These are phyloP conservation scores for Xylaria nigripes DNA, from an alignment of 495 filamentous ascomycete species.

Conservation along the genomic window DNA sequence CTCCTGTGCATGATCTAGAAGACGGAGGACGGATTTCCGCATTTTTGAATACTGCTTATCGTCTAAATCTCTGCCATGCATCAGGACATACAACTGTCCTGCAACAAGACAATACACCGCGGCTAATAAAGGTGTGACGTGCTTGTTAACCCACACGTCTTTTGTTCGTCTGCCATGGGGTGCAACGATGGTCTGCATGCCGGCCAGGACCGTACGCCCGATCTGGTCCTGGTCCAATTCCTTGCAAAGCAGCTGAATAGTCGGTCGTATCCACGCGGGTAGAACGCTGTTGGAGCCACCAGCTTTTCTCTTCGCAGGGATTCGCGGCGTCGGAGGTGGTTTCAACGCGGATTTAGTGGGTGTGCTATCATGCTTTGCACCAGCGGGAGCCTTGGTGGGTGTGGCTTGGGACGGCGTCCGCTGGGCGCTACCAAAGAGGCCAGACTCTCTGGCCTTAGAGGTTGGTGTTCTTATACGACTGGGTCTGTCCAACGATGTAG, in stretches of 20 bases:
- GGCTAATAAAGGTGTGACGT: slow-evolving; percentile 50
- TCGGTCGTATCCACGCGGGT: slow-evolving; percentile 59
- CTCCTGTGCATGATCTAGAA: slow-evolving; percentile 29
- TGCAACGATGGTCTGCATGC: slow-evolving; percentile 34
- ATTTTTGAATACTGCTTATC: slow-evolving; percentile 31
- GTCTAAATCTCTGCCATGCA: slow-evolving; percentile 29
- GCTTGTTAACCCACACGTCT: slow-evolving; percentile 46
- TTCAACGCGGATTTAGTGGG: slow-evolving; percentile 19
- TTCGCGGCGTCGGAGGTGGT: slow-evolving; percentile 6
- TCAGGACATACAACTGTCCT: slow-evolving; percentile 32
- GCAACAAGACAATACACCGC: slow-evolving; percentile 59
- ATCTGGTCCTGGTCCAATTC: slow-evolving; percentile 28
- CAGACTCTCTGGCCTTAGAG: slow-evolving; percentile 19
- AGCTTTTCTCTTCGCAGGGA: slow-evolving; percentile 20
- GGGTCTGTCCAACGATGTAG: slow-evolving; percentile 11
- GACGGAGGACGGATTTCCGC: slow-evolving; percentile 32
- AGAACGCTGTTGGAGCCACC: slow-evolving; percentile 31
- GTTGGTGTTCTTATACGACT: slow-evolving; percentile 20
- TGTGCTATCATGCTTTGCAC: slow-evolving; percentile 11
- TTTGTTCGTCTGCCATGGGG: slow-evolving; percentile 29
- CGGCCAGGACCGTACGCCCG: slow-evolving; percentile 37
- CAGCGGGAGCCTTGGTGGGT: slow-evolving; percentile 21
- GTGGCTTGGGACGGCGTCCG: slow-evolving; percentile 17
- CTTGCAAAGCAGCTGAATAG: slow-evolving; percentile 54
- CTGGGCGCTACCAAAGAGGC: slow-evolving; percentile 17